phyloP scores from a whole-genome alignment of 2,329 filamentous ascomycete genomes.

The Aspergillus japonicus region DNA sequence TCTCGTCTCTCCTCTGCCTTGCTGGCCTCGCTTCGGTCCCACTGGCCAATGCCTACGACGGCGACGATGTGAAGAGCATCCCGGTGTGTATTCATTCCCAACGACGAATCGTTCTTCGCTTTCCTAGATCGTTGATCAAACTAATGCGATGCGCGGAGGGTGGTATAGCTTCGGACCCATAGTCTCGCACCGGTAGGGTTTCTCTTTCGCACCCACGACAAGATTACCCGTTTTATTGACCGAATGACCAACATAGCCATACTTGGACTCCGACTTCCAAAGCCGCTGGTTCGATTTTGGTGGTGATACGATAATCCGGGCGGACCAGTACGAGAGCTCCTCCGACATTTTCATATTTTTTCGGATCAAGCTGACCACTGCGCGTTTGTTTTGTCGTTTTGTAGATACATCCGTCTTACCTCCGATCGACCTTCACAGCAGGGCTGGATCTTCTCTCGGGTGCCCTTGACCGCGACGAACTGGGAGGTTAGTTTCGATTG shows the following conservation, averaged over 20 bases:
- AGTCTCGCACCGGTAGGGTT: constrained; percentile 71
- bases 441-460: constrained; percentile 90
- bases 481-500: constrained; percentile 66
- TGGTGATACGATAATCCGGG: constrained; percentile 82
- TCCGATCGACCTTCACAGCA: constrained; percentile 86
- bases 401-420: constrained; percentile 88
- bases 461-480: constrained; percentile 94
- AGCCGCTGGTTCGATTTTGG: constrained; percentile 99
- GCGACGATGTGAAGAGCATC: constrained; percentile 59
- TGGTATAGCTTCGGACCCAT: constrained; percentile 74
- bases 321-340: constrained; percentile 53
- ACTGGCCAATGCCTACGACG: constrained; percentile 45
- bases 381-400: neutral
- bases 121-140: neutral
- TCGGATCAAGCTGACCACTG: neutral
- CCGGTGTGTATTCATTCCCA: constrained; percentile 51
- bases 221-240: neutral
- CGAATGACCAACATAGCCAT: constrained; percentile 61
- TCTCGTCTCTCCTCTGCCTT: constrained; percentile 37
- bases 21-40: constrained; percentile 34
- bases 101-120: neutral
- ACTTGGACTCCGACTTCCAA: constrained; percentile 96
- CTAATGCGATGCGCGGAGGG: constrained; percentile 11
- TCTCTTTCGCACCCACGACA: neutral
- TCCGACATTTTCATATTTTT: neutral